Conservation (phyloP, 202 grass and related monocot species). For the Brachypodium distachyon region DNA sequence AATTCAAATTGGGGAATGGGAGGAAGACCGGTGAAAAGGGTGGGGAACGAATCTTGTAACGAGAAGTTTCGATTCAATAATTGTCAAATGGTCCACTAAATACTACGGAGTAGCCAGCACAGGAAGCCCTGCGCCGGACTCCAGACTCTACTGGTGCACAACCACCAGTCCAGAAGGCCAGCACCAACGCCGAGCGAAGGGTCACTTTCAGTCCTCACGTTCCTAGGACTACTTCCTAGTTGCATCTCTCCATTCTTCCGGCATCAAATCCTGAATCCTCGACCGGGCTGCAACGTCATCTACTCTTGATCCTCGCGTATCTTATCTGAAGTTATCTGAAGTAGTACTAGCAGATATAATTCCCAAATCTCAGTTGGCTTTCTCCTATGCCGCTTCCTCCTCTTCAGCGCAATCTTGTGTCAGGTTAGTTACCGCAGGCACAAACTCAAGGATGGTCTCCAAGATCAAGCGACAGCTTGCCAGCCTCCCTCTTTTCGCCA, state of each 20-base stretch:
- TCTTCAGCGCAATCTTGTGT: background rate
- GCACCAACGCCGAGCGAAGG: background rate
- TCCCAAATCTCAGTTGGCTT: slow-evolving; percentile 1
- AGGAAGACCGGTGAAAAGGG: background rate
- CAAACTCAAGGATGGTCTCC: slow-evolving; percentile 23
- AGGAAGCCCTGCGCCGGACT: no score
- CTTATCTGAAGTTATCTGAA: background rate
- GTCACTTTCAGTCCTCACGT: background rate
- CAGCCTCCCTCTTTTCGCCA: slow-evolving; percentile 8
- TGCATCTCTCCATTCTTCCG: no score
- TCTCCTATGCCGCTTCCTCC: background rate
- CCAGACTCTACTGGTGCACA: background rate
- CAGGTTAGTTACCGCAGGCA: background rate
- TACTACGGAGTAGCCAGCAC: no score
- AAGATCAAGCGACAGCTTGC: slow-evolving; percentile 31
- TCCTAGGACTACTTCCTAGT: background rate
- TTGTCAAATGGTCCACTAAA: background rate
- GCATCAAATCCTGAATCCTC: background rate
- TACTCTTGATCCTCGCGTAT: background rate
- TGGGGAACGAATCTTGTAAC: background rate
- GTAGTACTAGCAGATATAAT: background rate
- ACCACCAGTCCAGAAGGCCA: background rate
- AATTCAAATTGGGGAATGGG: no score
- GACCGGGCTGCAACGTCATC: background rate
- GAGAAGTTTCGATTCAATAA: background rate